Evolutionary conservation across 2,329 filamentous ascomycete genomes (phyloP).

Genomic region (Eurotiales sp.): DNA sequence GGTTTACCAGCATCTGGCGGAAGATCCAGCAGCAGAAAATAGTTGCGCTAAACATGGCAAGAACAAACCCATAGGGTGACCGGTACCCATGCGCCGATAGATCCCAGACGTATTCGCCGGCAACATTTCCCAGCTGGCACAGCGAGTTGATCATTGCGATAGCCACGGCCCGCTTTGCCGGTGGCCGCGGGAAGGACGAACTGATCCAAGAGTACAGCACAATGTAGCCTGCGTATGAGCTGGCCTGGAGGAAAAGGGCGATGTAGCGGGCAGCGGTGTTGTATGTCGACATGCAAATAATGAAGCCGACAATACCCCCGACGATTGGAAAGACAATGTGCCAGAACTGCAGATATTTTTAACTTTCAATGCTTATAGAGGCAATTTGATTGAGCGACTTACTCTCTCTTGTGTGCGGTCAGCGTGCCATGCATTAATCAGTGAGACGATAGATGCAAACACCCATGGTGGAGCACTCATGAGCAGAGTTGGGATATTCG

Average conservation of each 20-base stretch:
- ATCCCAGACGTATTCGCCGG: conserved; percentile 39
- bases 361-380: background rate
- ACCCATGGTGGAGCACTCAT: conserved; percentile 32
- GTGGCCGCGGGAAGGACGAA: conserved; percentile 31
- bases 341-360: conserved; percentile 45
- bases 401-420: conserved; percentile 36
- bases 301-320: conserved; percentile 14
- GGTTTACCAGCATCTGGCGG: conserved; percentile 13
- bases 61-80: background rate
- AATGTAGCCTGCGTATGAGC: conserved; percentile 54
- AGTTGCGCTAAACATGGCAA: background rate
- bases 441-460: conserved; percentile 1
- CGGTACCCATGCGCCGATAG: background rate
- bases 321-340: conserved; percentile 1
- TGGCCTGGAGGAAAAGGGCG: conserved; percentile 33
- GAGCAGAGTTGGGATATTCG: background rate
- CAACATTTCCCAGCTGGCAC: conserved; percentile 56
- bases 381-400: background rate
- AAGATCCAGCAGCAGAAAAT: background rate
- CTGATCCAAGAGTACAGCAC: conserved; percentile 36
- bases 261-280: conserved; percentile 2
- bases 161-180: conserved; percentile 36
- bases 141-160: conserved; percentile 37
- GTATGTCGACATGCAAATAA: conserved; percentile 1
- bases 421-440: conserved; percentile 14